A percentile compares a stretch with the other conserved stretches of the same genome.
These are phyloP conservation scores for Pyrenula aspistea DNA, from an alignment of 495 filamentous ascomycete genomes.

Conservation along the genomic window DNA sequence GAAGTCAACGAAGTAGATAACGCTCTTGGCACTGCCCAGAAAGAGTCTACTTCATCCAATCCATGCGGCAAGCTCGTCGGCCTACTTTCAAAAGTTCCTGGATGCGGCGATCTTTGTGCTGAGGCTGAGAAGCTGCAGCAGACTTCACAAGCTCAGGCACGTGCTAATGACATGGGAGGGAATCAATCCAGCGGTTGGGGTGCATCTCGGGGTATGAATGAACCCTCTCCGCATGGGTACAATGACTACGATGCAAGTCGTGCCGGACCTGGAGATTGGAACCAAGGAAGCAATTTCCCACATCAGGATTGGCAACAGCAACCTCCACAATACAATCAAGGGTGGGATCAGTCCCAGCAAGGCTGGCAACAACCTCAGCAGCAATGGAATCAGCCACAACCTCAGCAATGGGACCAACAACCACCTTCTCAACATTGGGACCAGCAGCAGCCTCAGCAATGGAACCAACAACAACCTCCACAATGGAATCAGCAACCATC, in stretches of 20 bases:
- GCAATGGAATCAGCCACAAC: constrained; percentile 5
- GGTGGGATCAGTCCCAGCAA: background rate
- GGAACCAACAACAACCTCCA: constrained; percentile 7
- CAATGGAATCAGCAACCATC: constrained; percentile 3
- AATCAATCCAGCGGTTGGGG: constrained; percentile 5
- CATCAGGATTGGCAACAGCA: background rate
- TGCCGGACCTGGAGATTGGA: constrained; percentile 1
- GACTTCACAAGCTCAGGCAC: constrained; percentile 61
- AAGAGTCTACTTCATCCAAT: constrained; percentile 29
- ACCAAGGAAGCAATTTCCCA: background rate
- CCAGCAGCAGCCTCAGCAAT: constrained; percentile 17
- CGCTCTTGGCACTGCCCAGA: constrained; percentile 51
- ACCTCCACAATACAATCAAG: background rate
- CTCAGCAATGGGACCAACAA: constrained; percentile 6
- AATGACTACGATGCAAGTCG: constrained; percentile 18
- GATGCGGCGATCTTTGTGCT: constrained; percentile 59
- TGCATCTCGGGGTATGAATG: background rate
- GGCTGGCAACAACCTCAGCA: background rate
- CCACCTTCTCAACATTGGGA: constrained; percentile 7
- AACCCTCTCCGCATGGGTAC: constrained; percentile 10
- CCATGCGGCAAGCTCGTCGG: constrained; percentile 49
- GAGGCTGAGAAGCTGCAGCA: constrained; percentile 70
- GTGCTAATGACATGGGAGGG: constrained; percentile 32
- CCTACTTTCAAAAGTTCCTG: constrained; percentile 67
- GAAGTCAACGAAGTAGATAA: constrained; percentile 84